phyloP scores from a whole-genome alignment of 805 yeast species.

The Teunomyces tritomae region DNA sequence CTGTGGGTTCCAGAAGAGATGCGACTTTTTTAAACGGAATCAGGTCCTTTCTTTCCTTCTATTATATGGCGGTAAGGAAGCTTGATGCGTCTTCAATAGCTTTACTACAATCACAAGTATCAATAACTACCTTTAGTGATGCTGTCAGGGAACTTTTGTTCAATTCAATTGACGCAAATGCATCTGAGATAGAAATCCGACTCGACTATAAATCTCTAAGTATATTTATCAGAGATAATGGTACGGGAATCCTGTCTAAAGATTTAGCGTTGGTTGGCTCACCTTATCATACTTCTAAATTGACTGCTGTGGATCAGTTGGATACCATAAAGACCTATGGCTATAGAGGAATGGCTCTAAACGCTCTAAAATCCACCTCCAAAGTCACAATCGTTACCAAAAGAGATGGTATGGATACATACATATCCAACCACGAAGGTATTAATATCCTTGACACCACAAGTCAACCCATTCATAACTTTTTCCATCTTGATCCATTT shows the following conservation, averaged over 20 bases:
- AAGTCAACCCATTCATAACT: not conserved
- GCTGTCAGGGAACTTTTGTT: conserved; percentile 51
- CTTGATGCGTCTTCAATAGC: conserved; percentile 11
- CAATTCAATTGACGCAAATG: conserved; percentile 55
- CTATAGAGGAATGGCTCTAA: conserved; percentile 12
- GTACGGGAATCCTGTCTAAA: conserved; percentile 56
- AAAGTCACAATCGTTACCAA: conserved; percentile 48
- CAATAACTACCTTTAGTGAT: conserved; percentile 33
- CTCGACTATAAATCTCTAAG: conserved; percentile 31
- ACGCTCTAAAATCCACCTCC: conserved; percentile 19
- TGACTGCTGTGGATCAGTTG: not conserved
- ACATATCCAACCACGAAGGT: not conserved
- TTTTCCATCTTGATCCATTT: conserved; percentile 6
- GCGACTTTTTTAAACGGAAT: not conserved
- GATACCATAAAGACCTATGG: conserved; percentile 4
- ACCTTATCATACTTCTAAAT: conserved; percentile 29
- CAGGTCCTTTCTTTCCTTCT: not conserved
- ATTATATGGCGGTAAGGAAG: conserved; percentile 5
- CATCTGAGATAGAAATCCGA: conserved; percentile 35
- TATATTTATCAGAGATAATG: conserved; percentile 61
- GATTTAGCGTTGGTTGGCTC: conserved; percentile 49
- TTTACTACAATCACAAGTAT: conserved; percentile 30
- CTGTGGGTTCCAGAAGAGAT: not conserved
- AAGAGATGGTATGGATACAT: conserved; percentile 16
- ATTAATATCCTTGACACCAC: not conserved